Evolutionary conservation across 805 yeast genomes (phyloP), one percentile per base, ranked within the genome.

Genomic region (Cyberlindnera euphorbiae): DNA sequence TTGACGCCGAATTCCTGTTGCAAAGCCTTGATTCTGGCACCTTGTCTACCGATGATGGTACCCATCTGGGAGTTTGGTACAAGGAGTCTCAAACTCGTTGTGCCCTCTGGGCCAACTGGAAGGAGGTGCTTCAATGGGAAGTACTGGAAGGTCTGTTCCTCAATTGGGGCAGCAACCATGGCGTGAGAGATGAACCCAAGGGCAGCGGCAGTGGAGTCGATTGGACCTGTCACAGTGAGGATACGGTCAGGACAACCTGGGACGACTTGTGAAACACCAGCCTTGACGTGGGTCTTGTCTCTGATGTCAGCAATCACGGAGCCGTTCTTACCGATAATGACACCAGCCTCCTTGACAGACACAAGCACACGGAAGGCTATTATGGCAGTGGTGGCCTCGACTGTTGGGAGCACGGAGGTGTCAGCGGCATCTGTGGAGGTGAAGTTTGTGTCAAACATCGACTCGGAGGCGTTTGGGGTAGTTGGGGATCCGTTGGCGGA

Each of bases 61-160:
- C 96, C 95, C 77, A 87, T 79, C 57, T 86, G 95, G 34, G 79
- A 71, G 59, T 87, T 86, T 27, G 96, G 87, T 41, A 87, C 70
- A 44, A 88, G 66, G 30, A 88, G 66, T 53, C 96, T 72, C 50
- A 87, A 59, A 24, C 75, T 67, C 24, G 75, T 69, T 33, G 73
- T 67, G 18, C 75, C 77, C 28, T 70, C 71, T 21, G 71, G 63
- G 17, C 69, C 58, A 6, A 77, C 72, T 33, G 75, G 67, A 53
- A 75, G 66, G 52, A 78, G 64, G 51, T 78, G 72, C 56, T 75
- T 77, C 48, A 74, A 63, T 33, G 83, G 85, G 63, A 73, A 76
- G 46, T 63, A 76, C 36, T 60, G 73, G 63, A 72, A 76, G 11
- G 61, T 53, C 9, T 48, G 33, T 13, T 49, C 55, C 13, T 52